Conservation (phyloP, 139 green algal species). For the Desmodesmus armatus region DNA sequence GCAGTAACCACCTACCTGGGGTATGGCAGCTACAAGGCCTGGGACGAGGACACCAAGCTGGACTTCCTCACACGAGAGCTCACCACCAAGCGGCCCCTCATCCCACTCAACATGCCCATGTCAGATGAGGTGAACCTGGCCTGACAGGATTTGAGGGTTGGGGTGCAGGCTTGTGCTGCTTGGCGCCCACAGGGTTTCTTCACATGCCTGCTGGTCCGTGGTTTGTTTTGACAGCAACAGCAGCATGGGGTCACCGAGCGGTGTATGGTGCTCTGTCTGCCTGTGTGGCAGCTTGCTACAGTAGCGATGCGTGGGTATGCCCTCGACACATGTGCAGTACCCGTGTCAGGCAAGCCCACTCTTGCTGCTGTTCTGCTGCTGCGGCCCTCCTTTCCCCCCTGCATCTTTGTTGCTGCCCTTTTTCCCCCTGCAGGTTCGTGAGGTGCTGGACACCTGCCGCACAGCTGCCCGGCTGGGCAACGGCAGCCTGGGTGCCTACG, state of each 20-base stretch:
- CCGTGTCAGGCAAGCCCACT: no score
- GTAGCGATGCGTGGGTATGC: no score
- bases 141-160: no score
- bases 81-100: slow-evolving; percentile 86
- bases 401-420: background rate
- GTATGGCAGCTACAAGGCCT: slow-evolving; percentile 80
- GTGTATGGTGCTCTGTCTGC: no score
- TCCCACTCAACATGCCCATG: slow-evolving; percentile 86
- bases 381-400: no score
- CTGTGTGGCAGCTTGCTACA: no score
- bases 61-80: slow-evolving; percentile 88
- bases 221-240: no score
- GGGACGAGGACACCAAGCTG: slow-evolving; percentile 89
- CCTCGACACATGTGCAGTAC: no score
- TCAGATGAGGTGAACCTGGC: slow-evolving; percentile 77
- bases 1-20: slow-evolving; percentile 91
- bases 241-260: no score
- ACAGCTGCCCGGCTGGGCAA: slow-evolving; percentile 54
- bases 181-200: no score
- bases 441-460: slow-evolving; percentile 88
- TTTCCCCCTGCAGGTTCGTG: slow-evolving; percentile 65
- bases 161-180: no score
- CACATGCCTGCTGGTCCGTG: no score
- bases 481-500: slow-evolving; percentile 90
- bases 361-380: background rate